Percentiles rank a stretch among this genome's conserved stretches.
phyloP scores from a whole-genome alignment of 1,139 yeast genomes.

The Lodderomyces oxycetoniae region DNA sequence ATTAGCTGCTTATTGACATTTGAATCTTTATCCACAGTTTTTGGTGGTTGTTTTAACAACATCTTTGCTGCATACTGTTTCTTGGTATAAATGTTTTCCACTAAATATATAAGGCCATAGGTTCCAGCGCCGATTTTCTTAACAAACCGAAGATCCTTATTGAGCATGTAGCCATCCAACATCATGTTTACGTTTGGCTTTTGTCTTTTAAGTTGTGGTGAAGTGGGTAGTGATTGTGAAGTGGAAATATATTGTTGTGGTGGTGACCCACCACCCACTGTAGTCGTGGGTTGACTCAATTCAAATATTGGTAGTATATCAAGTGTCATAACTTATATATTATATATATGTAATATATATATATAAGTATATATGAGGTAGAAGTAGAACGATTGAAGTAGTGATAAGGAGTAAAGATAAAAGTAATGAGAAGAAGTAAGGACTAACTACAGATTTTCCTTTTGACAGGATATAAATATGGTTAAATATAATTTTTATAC shows the following conservation, averaged over 20 bases:
- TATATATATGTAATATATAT: neutral
- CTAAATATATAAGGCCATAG: conserved; percentile 77
- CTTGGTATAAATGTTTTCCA: conserved; percentile 50
- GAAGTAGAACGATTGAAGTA: too few relatives aligned
- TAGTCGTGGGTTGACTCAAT: conserved; percentile 11
- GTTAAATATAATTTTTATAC: too few relatives aligned
- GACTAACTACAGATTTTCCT: too few relatives aligned
- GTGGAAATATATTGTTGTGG: conserved; percentile 1
- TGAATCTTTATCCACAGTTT: conserved; percentile 21
- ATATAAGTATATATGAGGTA: neutral
- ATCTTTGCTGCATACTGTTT: conserved; percentile 68
- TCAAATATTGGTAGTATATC: conserved; percentile 17
- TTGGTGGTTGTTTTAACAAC: conserved; percentile 46
- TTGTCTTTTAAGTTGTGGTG: conserved; percentile 5
- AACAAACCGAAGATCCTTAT: conserved; percentile 28
- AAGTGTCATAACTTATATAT: conserved; percentile 15
- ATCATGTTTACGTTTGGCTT: conserved; percentile 13
- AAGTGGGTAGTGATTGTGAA: conserved; percentile 3
- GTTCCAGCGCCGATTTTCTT: conserved; percentile 83
- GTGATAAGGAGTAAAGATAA: too few relatives aligned
- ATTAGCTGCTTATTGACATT: conserved; percentile 30
- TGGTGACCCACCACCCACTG: neutral
- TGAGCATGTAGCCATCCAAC: conserved; percentile 23
- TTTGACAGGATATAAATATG: too few relatives aligned
- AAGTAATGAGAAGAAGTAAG: too few relatives aligned